A percentile compares a stretch with the other conserved stretches of the same genome.
Conservation (phyloP, 192 early-diverging fungal species). For the Backusella mclennaniae region DNA sequence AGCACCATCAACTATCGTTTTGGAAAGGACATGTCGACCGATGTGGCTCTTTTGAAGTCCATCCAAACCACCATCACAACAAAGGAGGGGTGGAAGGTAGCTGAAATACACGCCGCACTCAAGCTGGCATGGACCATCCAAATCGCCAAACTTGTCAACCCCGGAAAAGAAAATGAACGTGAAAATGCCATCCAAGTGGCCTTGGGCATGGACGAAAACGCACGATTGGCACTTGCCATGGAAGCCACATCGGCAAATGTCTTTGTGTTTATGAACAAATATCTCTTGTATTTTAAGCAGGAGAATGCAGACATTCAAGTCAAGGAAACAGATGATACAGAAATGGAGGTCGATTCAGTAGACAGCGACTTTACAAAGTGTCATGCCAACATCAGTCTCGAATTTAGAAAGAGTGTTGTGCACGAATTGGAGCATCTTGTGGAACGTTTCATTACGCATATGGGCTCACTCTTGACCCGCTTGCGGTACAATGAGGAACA, state of each 20-base stretch:
- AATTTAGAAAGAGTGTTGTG: slow-evolving; percentile 25
- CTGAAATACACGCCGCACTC: slow-evolving; percentile 36
- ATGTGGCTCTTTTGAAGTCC: slow-evolving; percentile 17
- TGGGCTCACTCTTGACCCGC: slow-evolving; percentile 57
- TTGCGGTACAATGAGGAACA: slow-evolving; percentile 66
- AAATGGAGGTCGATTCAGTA: neutral
- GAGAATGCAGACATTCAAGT: neutral
- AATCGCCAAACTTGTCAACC: slow-evolving; percentile 44
- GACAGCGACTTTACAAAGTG: slow-evolving; percentile 8
- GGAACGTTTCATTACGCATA: slow-evolving; percentile 53
- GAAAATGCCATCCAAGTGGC: slow-evolving; percentile 42
- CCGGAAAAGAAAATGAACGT: no score
- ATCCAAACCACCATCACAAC: slow-evolving; percentile 24
- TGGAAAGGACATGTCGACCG: slow-evolving; percentile 18
- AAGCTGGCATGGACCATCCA: slow-evolving; percentile 62
- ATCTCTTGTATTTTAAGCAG: slow-evolving; percentile 54
- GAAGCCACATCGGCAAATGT: slow-evolving; percentile 53
- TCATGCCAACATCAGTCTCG: slow-evolving; percentile 9
- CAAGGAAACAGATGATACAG: neutral
- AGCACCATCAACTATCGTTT: neutral
- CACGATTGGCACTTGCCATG: slow-evolving; percentile 48
- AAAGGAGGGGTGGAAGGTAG: slow-evolving; percentile 38
- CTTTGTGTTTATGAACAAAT: slow-evolving; percentile 64
- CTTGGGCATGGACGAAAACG: slow-evolving; percentile 39
- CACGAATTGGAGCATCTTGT: slow-evolving; percentile 47